phyloP scores from a whole-genome alignment of 2,329 filamentous ascomycete genomes.

The Cercospora canescens region DNA sequence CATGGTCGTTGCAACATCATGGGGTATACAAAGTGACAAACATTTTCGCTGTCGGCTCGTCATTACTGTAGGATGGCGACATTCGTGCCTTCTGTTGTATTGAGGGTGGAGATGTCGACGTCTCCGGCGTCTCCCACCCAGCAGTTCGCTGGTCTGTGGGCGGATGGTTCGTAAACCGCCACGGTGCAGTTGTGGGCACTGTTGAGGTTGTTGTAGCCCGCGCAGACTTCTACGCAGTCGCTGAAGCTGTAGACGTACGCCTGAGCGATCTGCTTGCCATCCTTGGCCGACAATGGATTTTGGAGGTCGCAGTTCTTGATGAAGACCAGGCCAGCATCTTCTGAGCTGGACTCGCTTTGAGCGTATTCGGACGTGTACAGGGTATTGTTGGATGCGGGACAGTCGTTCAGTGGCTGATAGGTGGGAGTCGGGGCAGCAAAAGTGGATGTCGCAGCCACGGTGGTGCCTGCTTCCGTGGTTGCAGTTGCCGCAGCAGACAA shows the following conservation, averaged over 20 bases:
- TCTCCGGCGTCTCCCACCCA: constrained; percentile 31
- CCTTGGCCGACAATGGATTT: constrained; percentile 27
- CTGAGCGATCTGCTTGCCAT: constrained; percentile 27
- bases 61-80: constrained; percentile 26
- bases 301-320: constrained; percentile 36
- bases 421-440: constrained; percentile 35
- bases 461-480: constrained; percentile 12
- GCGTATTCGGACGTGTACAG: constrained; percentile 32
- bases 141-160: constrained; percentile 34
- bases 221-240: constrained; percentile 40
- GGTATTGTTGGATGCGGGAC: constrained; percentile 35
- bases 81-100: constrained; percentile 22
- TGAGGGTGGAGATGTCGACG: constrained; percentile 17
- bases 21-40: background rate
- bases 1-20: background rate
- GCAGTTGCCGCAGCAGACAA: constrained; percentile 14
- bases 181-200: constrained; percentile 31
- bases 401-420: constrained; percentile 34
- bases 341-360: constrained; percentile 6
- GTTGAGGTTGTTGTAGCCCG: constrained; percentile 32
- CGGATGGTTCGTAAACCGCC: constrained; percentile 33
- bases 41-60: constrained; percentile 13
- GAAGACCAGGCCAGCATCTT: constrained; percentile 30
- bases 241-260: constrained; percentile 39
- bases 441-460: constrained; percentile 26